Percentiles rank a stretch among this genome's conserved stretches.
Conservation (phyloP, 2,329 filamentous ascomycete genomes). For the Orbilia javanica region DNA sequence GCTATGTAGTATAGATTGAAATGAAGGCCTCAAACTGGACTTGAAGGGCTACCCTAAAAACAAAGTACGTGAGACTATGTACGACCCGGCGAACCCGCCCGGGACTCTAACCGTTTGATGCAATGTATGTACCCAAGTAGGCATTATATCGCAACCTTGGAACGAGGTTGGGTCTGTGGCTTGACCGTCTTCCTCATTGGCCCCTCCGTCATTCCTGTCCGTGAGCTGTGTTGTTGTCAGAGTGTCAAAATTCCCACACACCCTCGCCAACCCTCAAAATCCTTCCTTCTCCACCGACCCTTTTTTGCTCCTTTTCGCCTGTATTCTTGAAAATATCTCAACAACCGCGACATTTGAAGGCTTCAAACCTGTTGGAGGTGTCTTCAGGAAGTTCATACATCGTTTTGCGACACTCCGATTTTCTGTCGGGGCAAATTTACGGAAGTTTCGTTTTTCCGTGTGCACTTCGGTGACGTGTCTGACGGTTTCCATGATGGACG, state of each 20-base stretch:
- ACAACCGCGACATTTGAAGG: conserved; percentile 26
- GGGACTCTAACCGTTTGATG: neutral
- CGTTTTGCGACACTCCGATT: conserved; percentile 40
- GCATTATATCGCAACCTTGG: neutral
- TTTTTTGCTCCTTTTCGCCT: conserved; percentile 6
- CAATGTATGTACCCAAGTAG: no score
- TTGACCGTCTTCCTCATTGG: conserved; percentile 25
- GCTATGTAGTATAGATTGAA: conserved; percentile 7
- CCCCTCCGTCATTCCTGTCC: neutral
- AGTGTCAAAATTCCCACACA: conserved; percentile 48
- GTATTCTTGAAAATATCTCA: conserved; percentile 56
- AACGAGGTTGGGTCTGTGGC: conserved; percentile 18
- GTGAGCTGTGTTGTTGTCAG: conserved; percentile 49
- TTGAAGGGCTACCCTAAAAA: neutral
- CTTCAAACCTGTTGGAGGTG: conserved; percentile 12
- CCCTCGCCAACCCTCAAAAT: conserved; percentile 28
- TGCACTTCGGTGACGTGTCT: conserved; percentile 36
- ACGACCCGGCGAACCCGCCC: neutral
- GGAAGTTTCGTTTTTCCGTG: conserved; percentile 42
- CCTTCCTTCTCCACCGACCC: conserved; percentile 6
- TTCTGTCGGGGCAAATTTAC: conserved; percentile 8
- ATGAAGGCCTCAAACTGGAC: conserved; percentile 12
- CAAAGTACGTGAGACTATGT: neutral
- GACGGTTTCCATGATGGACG: conserved; percentile 5
- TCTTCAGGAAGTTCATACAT: conserved; percentile 36